Evolutionary conservation across 2,329 filamentous ascomycete species (phyloP), one percentile per base, ranked within the genome.

Genomic region (Rhynchosporium agropyri): DNA sequence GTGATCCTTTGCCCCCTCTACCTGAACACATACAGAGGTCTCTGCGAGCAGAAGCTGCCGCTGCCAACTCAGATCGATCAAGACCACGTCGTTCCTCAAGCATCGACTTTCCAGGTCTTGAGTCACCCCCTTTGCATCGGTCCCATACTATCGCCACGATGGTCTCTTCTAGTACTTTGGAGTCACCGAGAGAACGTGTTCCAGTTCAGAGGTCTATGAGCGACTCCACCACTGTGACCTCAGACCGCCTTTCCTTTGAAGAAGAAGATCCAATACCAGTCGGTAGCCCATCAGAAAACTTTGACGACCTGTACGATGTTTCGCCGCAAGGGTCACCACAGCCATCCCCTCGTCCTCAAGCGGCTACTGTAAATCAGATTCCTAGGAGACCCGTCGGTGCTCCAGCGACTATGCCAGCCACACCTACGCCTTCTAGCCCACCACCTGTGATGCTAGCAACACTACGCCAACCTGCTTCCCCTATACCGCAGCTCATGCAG

Each of bases 1-100:
- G 85, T 60, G 86, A 89, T 0, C 76, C 77, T n/a, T 73, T 78
- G 42, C 68, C 70, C 42, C 71, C 70, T 36, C 60, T 75, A 31
- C 74, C 74, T 31, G 73, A 74, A 45, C 70, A 75, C 59, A 73
- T 76, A 31, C 73, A 73, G 54, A 70, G 72, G 67, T 72, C 71
- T 42, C 62, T 75, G 13, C 65, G 71, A 20, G 71, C 70, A 46
- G 72, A 74, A 38, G 69, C 71, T 61, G 66, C 70, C 55, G 67
- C 69, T 48, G 67, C 62, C 13, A 68, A 61, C 29, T 58, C 68
- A 5, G 72, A 74, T 60, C 71, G 70, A 40, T 58, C 70, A 36
- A 71, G 65, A 49, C 73, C 65, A 38, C 69, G 71, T 57, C 68
- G 65, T 20, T 45, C 63, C 8, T 63, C 69, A 48, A 69, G 58